Base-by-base conservation (phyloP, 2,329 filamentous ascomycete species). In the Magnaporthiopsis poae region DNA sequence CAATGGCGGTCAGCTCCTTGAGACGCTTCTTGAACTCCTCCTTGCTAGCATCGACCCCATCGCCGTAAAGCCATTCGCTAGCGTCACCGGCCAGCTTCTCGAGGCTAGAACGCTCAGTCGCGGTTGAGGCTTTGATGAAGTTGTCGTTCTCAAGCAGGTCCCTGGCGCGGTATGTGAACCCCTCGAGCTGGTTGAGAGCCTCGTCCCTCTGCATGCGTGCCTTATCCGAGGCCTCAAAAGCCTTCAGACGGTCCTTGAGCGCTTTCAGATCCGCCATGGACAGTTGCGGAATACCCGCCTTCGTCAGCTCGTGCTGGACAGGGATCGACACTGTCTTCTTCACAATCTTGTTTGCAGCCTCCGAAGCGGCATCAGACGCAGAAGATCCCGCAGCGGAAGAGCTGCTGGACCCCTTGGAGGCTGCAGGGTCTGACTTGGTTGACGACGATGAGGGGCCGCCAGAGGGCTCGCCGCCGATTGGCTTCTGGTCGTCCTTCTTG, bases 1-100 rank as follows among this genome's bases (percentile, higher is more conserved):
- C 90, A 62, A 97, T 85, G 65, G 87, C 85, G 74, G 91, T 89
- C 64, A 99, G 85, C 61, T 85, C 85, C 76, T 91, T 89, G 64
- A 96, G 84, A 75, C 89, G 91, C 66, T 85, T 83, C 75, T 89
- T 90, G 72, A 99, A 84, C 63, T 89, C 87, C 3, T 90, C 86
- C 67, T 88, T 88, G 52, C 85, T 82, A 5, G 95, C 93, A 63
- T 92, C 88, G 21, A 85, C 83, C 66, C 94, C 92, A 62, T 93
- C 92, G 21, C 86, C 90, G 75, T 96, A 95, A 68, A 99, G 86
- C 94, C 95, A 99, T 13, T 96, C 92, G 71, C 90, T 90, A 29
- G 87, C 84, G 63, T 86, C 85, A 68, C 85, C 83, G 59, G 91
- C 83, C 73, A 88, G 88, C 68, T 86, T 80, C 71, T 89, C 84